Conservation (phyloP, 139 green algal genomes). For the Pedinophyceae sp. region DNA sequence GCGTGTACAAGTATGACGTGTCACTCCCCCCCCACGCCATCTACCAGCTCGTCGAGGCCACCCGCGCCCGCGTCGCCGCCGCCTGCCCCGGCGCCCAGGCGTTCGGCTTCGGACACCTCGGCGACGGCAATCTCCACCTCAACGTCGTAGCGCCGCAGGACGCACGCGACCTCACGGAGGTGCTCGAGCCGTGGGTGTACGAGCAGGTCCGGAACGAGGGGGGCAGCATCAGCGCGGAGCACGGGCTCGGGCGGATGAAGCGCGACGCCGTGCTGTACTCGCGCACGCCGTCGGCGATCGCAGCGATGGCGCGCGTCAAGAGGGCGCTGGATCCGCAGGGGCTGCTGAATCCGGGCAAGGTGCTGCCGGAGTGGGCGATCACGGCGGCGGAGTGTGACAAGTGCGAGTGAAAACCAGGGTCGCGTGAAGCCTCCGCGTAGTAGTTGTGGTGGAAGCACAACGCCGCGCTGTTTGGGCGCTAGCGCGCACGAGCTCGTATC, state of each 20-base stretch:
- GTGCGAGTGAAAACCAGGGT: no score
- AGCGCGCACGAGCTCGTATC: no score
- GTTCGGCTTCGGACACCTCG: constrained; percentile 87
- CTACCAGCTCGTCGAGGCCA: constrained; percentile 27
- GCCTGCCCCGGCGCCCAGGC: constrained; percentile 21
- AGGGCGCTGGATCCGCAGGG: constrained; percentile 29
- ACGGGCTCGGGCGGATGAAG: constrained; percentile 16
- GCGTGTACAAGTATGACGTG: constrained; percentile 89
- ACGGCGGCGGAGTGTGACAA: no score
- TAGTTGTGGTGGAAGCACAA: no score
- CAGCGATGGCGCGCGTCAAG: constrained; percentile 37
- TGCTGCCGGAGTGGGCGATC: no score
- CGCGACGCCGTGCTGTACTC: not conserved
- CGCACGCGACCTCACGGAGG: not conserved
- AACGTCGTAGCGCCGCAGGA: constrained; percentile 46
- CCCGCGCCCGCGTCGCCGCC: no score
- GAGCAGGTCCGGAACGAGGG: constrained; percentile 44
- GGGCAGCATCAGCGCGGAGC: constrained; percentile 89
- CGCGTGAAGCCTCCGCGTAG: no score
- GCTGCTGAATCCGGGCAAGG: constrained; percentile 56
- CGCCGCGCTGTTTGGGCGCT: no score
- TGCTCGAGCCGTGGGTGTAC: constrained; percentile 92
- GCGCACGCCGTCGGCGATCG: constrained; percentile 8
- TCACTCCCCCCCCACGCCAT: constrained; percentile 20
- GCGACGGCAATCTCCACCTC: constrained; percentile 93